Conservation (phyloP, 139 green algal species). For the Dunaliella primolecta region DNA sequence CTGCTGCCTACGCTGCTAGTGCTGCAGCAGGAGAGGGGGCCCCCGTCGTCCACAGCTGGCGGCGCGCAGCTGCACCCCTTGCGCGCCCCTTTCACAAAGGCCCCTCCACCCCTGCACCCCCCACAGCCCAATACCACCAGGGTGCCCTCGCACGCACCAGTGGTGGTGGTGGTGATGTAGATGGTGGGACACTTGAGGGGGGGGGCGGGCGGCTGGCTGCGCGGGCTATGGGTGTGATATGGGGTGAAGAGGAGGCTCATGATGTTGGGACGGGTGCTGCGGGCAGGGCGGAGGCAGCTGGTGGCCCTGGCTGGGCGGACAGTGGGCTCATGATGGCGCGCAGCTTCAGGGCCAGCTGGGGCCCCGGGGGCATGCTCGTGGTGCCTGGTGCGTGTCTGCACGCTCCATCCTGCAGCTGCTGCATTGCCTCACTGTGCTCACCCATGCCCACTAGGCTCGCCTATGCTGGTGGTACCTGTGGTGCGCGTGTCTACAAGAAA, state of each 20-base stretch:
- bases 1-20: neutral
- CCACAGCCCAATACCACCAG: no score
- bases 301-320: slow-evolving; percentile 41
- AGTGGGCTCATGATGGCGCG: slow-evolving; percentile 60
- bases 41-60: neutral
- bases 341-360: slow-evolving; percentile 75
- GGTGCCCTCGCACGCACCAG: no score
- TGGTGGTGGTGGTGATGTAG: no score
- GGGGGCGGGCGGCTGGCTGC: neutral
- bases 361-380: slow-evolving; percentile 56
- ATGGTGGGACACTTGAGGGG: no score
- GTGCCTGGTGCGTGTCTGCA: slow-evolving; percentile 16
- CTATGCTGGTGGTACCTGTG: no score
- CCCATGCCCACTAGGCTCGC: no score
- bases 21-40: neutral
- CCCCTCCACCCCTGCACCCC: neutral
- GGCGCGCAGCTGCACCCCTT: neutral
- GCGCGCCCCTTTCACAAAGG: neutral
- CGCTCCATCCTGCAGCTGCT: no score
- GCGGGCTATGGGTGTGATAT: neutral
- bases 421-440: no score
- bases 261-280: neutral
- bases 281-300: neutral
- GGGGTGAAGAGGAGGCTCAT: neutral
- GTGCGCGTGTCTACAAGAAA: no score